A percentile compares a stretch with the other conserved stretches of the same genome.
Evolutionary conservation across 2,329 filamentous ascomycete genomes (phyloP).

Genomic region (Dactylellina parvicollis): DNA sequence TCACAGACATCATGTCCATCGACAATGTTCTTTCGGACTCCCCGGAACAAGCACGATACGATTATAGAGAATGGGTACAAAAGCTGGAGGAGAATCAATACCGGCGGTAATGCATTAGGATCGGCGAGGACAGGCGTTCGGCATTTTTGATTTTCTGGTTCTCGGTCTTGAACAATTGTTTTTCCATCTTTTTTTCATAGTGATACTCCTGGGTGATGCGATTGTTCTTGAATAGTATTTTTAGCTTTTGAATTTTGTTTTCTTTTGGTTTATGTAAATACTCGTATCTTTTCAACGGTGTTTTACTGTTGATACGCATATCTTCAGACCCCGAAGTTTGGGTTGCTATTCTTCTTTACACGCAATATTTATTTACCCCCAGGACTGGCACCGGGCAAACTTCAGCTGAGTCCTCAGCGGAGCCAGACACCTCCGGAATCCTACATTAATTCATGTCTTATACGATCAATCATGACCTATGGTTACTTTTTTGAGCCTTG

Average conservation of each 20-base stretch:
- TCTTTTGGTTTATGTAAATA: conserved; percentile 44
- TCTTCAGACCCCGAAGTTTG: background rate
- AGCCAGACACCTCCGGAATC: background rate
- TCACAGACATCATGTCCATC: conserved; percentile 53
- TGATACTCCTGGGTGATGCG: conserved; percentile 52
- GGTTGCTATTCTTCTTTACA: conserved; percentile 10
- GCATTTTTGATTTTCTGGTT: conserved; percentile 35
- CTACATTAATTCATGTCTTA: conserved; percentile 1
- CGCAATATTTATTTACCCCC: background rate
- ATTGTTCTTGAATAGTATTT: conserved; percentile 10
- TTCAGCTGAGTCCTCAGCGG: conserved; percentile 4
- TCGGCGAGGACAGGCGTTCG: conserved; percentile 50
- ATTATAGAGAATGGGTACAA: conserved; percentile 52
- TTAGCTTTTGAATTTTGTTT: conserved; percentile 6
- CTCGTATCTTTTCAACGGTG: conserved; percentile 10
- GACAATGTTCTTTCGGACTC: conserved; percentile 49
- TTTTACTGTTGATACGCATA: conserved; percentile 12
- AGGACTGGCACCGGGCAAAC: background rate
- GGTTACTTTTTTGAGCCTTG: conserved; percentile 8
- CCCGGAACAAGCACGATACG: conserved; percentile 44
- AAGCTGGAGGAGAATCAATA: conserved; percentile 48
- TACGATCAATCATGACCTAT: conserved; percentile 9
- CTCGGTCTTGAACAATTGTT: conserved; percentile 10
- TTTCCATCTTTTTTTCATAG: conserved; percentile 10
- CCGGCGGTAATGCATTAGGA: conserved; percentile 50